Evolutionary conservation across 148 eudicot genomes (phyloP), one percentile per base, ranked within the genome.

Genomic region (Chenopodium formosanum): DNA sequence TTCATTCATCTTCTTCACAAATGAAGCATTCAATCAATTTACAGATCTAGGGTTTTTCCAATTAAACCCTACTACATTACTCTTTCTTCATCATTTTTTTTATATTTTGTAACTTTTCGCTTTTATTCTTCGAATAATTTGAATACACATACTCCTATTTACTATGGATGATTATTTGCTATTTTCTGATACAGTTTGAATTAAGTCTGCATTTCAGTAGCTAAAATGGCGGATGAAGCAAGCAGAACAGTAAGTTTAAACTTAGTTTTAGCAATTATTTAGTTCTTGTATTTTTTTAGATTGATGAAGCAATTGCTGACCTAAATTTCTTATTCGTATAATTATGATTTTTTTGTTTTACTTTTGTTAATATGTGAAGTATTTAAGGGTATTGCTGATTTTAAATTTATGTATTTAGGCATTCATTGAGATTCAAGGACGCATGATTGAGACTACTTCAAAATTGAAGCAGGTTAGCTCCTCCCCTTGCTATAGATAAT

Each of bases 401-500:
- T 46, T 7, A n/a, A 34, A 32, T 34, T 20, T 9, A 16, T 47
- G 75, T 81, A 73, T 34, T 60, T 75, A 94, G 98, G 94, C 97
- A 46, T 94, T 92, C 87, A 32, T 92, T 40, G 97, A 94, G 87
- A 91, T 94, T 90, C 98, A 92, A 87, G 90, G 89, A 79, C 98
- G 97, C 52, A 87, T 94, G 98, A 84, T 94, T 73, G 98, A 92
- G 75, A 88, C 91, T 23, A 90, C 97, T 31, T 92, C 88, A 7
- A 94, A 94, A 82, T 81, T 94, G 83, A 94, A 94, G 83, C 98
- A 94, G 95, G 98, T 92, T 4, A 77, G 80, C 2, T 34, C 34
- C 25, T 25, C 31, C 23, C n/a, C 22, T 16, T 11, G 25, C 2
- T 25, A 65, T 65, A 3, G 7, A 9, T 6, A 25, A n/a, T 65